Base-by-base conservation (phyloP, 306 rosid genomes). In the Fagus crenata region DNA sequence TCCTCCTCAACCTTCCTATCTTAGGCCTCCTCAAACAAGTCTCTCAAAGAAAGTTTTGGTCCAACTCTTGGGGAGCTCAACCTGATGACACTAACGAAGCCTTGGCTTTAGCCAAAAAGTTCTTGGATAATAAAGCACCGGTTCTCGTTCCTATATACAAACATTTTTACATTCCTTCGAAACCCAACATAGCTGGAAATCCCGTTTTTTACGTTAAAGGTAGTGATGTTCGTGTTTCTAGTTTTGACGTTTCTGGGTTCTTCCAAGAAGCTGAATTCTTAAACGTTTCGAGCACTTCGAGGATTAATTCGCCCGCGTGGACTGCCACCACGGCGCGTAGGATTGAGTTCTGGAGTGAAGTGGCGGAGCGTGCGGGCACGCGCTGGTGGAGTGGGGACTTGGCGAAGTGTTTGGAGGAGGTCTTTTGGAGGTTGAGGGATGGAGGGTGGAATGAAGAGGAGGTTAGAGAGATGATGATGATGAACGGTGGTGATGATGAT, bases 371-470 rank as follows among this genome's bases (percentile, higher is more conserved):
- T 32, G 83, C 61, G 3, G 56, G 6, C 41, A 49, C 67, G 77
- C 69, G 89, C 81, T 85, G 87, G 84, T 80, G 87, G 63, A 73
- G 72, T 0, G 89, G 77, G 15, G 77, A 70, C 5, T 0, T 89
- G 13, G 84, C 81, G 0, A 81, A 58, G 67, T 89, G 96, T 56
- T 37, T 95, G 87, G 91, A 90, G 4, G 75, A 78, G 36, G 93
- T 79, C 75, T 71, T 77, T 49, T 53, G 89, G 88, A 82, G 73
- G 68, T n/a, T 95, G 86, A 81, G 92, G 22, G 86, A 90, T 2
- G 97, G 96, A 22, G 97, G 98, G 63, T 95, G 98, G 98, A 79
- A 43, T 69, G 97, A 92, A 32, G 96, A 92, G 55, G 98, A 95
- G 67, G 84, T 95, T 6, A 74, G 80, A 18, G 98, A 95, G 55